Percentiles rank a stretch among this genome's conserved stretches.
Evolutionary conservation across 352 stramenopile genomes (phyloP).

Genomic region (Phytophthora syringae): DNA sequence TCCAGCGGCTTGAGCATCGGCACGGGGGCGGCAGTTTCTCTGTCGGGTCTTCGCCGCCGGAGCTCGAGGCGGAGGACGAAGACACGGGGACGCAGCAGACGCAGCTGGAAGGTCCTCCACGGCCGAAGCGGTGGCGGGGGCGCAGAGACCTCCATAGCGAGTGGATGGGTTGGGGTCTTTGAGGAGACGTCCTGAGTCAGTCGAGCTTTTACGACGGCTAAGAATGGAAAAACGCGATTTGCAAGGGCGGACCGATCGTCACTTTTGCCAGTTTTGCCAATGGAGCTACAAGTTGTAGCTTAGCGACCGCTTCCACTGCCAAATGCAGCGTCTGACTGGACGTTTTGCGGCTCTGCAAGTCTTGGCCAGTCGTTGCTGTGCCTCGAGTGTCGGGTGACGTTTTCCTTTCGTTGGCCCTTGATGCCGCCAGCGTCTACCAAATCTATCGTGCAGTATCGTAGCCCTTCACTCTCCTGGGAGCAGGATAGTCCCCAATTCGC

Average conservation of each 20-base stretch:
- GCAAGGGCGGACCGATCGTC: constrained; percentile 31
- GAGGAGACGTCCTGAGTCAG: constrained; percentile 6
- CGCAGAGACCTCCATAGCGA: constrained; percentile 18
- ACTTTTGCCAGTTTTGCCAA: no score
- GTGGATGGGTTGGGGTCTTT: neutral
- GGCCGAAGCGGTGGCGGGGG: neutral
- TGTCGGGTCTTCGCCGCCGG: constrained; percentile 29
- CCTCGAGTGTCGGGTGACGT: no score
- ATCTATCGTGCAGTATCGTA: no score
- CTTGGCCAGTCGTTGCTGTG: no score
- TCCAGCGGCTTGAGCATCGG: constrained; percentile 30
- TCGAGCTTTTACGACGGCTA: constrained; percentile 29
- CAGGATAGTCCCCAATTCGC: no score
- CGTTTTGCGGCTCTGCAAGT: no score
- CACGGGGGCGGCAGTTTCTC: constrained; percentile 29
- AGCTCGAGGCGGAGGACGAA: constrained; percentile 46
- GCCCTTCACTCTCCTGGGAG: no score
- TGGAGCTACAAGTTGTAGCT: no score
- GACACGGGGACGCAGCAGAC: constrained; percentile 20
- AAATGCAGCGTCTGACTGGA: no score
- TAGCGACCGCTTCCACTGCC: no score
- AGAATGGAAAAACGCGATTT: constrained; percentile 20
- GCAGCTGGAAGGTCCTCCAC: neutral
- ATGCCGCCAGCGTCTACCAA: no score
- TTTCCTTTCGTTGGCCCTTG: neutral